Evolutionary conservation across 176 grass and related monocot species (phyloP).

Genomic region (Neostapfia colusana): DNA sequence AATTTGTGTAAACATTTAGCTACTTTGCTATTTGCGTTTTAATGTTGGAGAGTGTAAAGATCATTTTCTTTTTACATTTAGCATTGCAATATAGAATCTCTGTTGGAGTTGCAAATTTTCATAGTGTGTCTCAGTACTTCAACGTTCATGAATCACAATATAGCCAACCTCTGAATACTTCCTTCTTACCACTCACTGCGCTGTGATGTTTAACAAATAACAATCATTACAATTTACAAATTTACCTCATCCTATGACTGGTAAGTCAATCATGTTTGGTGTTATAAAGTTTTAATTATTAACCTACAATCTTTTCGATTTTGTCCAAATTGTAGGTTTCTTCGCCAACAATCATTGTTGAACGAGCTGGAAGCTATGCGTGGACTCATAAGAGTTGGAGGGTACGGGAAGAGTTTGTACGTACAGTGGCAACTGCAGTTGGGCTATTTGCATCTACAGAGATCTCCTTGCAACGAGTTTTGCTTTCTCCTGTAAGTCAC

Average conservation of each 20-base stretch:
- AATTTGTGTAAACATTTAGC: not conserved
- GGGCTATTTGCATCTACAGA: constrained; percentile 88
- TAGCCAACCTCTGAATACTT: not conserved
- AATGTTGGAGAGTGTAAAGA: not conserved
- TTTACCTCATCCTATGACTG: not conserved
- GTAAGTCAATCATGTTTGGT: not conserved
- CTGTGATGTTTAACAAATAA: not conserved
- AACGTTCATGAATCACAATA: not conserved
- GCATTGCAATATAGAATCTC: not conserved
- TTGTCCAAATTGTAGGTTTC: constrained; percentile 61
- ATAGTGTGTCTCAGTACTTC: not conserved
- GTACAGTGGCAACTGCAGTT: constrained; percentile 69
- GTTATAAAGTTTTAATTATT: constrained; percentile 14
- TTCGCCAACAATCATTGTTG: constrained; percentile 87
- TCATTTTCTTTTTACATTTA: not conserved
- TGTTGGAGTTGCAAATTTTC: not conserved
- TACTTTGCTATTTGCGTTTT: not conserved
- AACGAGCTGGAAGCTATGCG: constrained; percentile 93
- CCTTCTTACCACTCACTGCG: not conserved
- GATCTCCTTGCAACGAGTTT: constrained; percentile 69
- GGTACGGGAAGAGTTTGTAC: constrained; percentile 83
- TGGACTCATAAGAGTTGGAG: constrained; percentile 96
- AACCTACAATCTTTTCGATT: constrained; percentile 2
- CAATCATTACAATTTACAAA: not conserved
- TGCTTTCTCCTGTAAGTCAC: constrained; percentile 78